Percentiles rank a stretch among this genome's conserved stretches.
phyloP scores from a whole-genome alignment of 768 basidiomycete genomes.

The Leccinellum rugosiceps region DNA sequence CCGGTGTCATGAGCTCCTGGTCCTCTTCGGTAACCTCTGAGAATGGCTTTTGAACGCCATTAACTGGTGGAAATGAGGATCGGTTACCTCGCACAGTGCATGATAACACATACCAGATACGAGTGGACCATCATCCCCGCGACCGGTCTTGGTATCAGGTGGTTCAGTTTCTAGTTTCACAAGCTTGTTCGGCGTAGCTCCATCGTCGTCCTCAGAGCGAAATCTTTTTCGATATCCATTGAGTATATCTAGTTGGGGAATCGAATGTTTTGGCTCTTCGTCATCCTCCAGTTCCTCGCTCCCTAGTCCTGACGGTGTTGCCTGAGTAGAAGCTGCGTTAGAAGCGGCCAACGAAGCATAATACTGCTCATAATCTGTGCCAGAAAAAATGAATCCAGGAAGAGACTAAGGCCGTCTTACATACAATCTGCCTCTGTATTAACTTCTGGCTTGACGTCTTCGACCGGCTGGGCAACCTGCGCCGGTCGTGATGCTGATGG shows the following conservation, averaged over 20 bases:
- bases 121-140: constrained; percentile 50
- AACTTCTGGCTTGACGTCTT: constrained; percentile 46
- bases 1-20: constrained; percentile 89
- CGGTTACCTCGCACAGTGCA: neutral
- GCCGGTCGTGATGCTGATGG: constrained; percentile 26
- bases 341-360: constrained; percentile 76
- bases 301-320: constrained; percentile 57
- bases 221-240: constrained; percentile 76
- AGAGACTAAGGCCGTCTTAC: constrained; percentile 19
- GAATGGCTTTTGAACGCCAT: constrained; percentile 68
- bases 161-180: constrained; percentile 39
- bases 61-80: constrained; percentile 46
- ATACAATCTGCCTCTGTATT: constrained; percentile 65
- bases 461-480: constrained; percentile 24
- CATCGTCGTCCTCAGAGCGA: constrained; percentile 60
- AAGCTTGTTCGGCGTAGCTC: constrained; percentile 36
- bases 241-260: constrained; percentile 64
- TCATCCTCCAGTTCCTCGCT: constrained; percentile 63
- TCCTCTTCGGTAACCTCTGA: constrained; percentile 88
- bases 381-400: neutral
- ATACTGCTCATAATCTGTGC: constrained; percentile 74
- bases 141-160: constrained; percentile 14
- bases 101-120: constrained; percentile 54
- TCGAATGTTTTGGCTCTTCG: constrained; percentile 65
- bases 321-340: constrained; percentile 51